These are phyloP conservation scores for Codiaeum variegatum DNA, from an alignment of 441 rosid species.

Conservation along the genomic window DNA sequence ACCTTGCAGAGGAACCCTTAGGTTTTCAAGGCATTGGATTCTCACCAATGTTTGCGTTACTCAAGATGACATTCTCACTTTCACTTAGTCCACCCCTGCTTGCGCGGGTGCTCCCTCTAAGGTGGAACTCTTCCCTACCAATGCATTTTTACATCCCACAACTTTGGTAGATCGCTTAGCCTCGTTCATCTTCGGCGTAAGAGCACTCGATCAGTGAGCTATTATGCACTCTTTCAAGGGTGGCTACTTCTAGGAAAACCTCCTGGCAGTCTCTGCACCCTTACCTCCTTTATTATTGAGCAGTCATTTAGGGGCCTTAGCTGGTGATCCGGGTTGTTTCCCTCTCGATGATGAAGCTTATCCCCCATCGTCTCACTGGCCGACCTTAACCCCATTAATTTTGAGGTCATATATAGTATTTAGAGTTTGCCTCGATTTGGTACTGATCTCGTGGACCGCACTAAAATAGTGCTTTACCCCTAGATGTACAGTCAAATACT, in stretches of 20 bases:
- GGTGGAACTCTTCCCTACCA: slow-evolving; percentile 12
- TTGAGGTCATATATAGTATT: slow-evolving; percentile 11
- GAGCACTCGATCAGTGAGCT: no score
- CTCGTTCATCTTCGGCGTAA: no score
- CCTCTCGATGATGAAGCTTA: slow-evolving; percentile 4
- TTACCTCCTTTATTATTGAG: no score
- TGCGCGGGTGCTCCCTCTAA: slow-evolving; percentile 14
- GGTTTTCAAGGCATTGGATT: neutral
- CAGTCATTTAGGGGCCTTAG: no score
- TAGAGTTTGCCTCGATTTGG: slow-evolving; percentile 7
- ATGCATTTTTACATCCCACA: no score
- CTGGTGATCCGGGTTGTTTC: no score
- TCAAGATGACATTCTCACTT: slow-evolving; percentile 16
- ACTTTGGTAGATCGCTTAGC: no score
- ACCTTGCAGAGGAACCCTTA: neutral
- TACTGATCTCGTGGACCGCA: neutral
- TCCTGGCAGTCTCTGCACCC: no score
- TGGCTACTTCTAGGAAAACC: no score
- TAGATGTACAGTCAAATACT: neutral
- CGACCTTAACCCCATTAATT: neutral
- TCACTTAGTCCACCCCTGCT: neutral
- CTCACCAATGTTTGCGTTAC: neutral
- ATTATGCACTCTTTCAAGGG: no score
- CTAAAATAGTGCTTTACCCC: neutral
- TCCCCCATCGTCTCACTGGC: slow-evolving; percentile 1